phyloP scores from a whole-genome alignment of 2,329 filamentous ascomycete species.

The Boeremia exigua region DNA sequence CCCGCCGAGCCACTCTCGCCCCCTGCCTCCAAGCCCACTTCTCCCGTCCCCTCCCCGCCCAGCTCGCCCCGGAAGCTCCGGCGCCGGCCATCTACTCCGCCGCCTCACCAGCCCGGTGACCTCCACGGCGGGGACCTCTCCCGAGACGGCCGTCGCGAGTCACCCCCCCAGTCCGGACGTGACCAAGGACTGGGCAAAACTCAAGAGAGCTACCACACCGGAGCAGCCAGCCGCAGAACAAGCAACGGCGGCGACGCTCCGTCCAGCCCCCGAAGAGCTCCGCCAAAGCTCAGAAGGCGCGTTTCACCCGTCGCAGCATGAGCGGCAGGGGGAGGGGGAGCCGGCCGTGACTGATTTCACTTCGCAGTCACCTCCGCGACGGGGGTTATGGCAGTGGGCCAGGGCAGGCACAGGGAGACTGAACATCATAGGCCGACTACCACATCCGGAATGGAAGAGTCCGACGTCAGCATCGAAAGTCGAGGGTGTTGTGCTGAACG shows the following conservation, averaged over 20 bases:
- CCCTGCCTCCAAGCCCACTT: slow-evolving; percentile 34
- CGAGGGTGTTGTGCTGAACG: slow-evolving; percentile 13
- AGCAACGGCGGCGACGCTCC: slow-evolving; percentile 25
- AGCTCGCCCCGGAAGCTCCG: slow-evolving; percentile 42
- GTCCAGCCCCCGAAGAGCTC: slow-evolving; percentile 41
- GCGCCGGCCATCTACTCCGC: slow-evolving; percentile 43
- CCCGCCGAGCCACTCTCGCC: slow-evolving; percentile 41
- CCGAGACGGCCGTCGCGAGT: slow-evolving; percentile 38
- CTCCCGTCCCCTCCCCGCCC: slow-evolving; percentile 34
- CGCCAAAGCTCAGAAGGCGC: slow-evolving; percentile 43
- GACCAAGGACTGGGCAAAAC: slow-evolving; percentile 32
- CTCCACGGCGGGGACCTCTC: slow-evolving; percentile 43
- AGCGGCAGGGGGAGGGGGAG: slow-evolving; percentile 5
- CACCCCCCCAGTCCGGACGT: slow-evolving; percentile 34
- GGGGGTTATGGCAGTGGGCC: slow-evolving; percentile 46
- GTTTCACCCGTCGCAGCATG: slow-evolving; percentile 34
- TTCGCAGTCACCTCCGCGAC: slow-evolving; percentile 29
- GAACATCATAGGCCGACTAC: slow-evolving; percentile 37
- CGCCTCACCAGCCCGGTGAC: slow-evolving; percentile 45
- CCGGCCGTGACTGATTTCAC: slow-evolving; percentile 2
- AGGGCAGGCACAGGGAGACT: slow-evolving; percentile 36
- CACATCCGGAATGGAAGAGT: slow-evolving; percentile 38
- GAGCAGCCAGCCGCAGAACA: slow-evolving; percentile 26
- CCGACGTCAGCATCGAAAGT: slow-evolving; percentile 23
- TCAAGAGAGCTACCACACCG: slow-evolving; percentile 32